Conservation (phyloP, 148 eudicot species). For the Heliamphora exappendiculata region DNA sequence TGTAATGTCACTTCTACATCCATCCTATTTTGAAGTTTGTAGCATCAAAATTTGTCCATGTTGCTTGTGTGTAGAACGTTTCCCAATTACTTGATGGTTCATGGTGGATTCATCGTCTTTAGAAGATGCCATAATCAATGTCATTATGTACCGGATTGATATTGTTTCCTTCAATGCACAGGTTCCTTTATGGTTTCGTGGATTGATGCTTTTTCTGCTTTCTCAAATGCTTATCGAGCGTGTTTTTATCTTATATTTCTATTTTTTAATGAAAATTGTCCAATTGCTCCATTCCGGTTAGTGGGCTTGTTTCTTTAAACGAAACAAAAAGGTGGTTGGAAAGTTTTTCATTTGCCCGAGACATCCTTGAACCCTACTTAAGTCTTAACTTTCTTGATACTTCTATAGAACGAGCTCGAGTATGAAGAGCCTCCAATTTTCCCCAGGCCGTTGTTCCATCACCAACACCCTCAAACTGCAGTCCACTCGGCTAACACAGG, state of each 20-base stretch:
- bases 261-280: not conserved
- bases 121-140: no score
- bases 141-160: no score
- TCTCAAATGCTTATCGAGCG: not conserved
- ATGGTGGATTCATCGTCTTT: no score
- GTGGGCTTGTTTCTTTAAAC: not conserved
- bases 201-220: not conserved
- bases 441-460: not conserved
- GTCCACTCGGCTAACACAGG: conserved; percentile 4
- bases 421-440: conserved; percentile 2
- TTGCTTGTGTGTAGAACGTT: no score
- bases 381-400: not conserved
- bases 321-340: not conserved
- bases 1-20: no score
- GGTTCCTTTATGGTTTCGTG: not conserved
- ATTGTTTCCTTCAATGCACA: not conserved
- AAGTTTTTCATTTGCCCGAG: not conserved
- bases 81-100: no score
- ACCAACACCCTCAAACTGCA: conserved; percentile 9
- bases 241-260: not conserved
- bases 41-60: no score
- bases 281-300: not conserved
- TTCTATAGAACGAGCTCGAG: conserved; percentile 11
- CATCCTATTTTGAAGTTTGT: no score
- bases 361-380: not conserved